Evolutionary conservation across 2,329 filamentous ascomycete genomes (phyloP).

Genomic region (Paraconiothyrium sp.): DNA sequence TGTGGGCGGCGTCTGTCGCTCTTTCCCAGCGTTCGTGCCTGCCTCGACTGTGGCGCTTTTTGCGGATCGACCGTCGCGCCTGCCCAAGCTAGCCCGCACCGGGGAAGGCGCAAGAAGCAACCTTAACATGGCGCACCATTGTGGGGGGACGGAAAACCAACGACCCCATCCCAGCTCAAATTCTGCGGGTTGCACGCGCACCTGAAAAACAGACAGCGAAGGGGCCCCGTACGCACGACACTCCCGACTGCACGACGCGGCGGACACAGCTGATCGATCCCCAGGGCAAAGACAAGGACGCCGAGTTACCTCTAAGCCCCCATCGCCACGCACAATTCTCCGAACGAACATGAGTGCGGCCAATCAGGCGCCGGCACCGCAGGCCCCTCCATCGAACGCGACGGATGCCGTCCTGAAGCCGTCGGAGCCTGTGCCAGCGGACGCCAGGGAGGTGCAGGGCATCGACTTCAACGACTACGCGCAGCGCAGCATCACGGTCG

Average conservation of each 20-base stretch:
- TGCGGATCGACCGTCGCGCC: not conserved
- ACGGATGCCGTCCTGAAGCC: constrained; percentile 85
- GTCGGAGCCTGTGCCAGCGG: constrained; percentile 82
- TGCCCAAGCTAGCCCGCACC: not conserved
- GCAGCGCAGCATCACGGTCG: constrained; percentile 79
- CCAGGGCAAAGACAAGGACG: not conserved
- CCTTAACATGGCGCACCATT: too few relatives aligned
- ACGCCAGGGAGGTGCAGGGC: constrained; percentile 83
- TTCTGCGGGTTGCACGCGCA: constrained; percentile 4
- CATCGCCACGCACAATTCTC: constrained; percentile 13
- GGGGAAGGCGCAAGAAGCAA: too few relatives aligned
- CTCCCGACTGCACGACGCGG: not conserved
- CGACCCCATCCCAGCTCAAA: not conserved
- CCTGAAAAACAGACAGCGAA: not conserved
- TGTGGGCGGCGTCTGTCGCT: not conserved
- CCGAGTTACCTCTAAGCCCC: not conserved
- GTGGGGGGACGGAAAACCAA: not conserved
- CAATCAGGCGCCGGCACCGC: constrained; percentile 26
- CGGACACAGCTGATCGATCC: not conserved
- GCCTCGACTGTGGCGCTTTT: not conserved
- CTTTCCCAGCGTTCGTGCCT: not conserved
- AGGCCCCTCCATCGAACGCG: constrained; percentile 57
- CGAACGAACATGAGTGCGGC: constrained; percentile 31
- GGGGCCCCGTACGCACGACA: not conserved
- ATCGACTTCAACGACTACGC: constrained; percentile 90